Evolutionary conservation across 208 protist species (phyloP).

Genomic region (Willaertia magna): DNA sequence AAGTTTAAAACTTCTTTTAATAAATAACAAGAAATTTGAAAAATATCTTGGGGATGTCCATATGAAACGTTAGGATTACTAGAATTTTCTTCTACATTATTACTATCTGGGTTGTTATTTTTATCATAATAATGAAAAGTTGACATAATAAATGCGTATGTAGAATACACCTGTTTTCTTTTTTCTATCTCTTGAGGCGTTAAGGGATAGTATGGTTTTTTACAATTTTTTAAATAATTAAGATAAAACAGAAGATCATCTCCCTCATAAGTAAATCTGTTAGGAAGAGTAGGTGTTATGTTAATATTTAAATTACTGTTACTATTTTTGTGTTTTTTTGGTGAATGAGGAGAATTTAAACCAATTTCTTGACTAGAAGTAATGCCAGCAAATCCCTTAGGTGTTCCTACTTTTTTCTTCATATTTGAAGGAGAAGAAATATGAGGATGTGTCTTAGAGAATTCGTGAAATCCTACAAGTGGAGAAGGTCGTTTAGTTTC

Average conservation of each 20-base stretch:
- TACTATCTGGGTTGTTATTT: neutral
- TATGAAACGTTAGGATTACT: neutral
- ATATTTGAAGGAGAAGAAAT: no score
- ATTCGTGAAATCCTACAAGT: no score
- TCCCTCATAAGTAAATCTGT: neutral
- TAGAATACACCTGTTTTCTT: neutral
- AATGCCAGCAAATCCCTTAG: no score
- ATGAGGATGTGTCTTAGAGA: no score
- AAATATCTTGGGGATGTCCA: constrained; percentile 1
- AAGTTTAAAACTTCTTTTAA: neutral
- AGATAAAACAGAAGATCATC: neutral
- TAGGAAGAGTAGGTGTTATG: neutral
- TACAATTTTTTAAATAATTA: neutral
- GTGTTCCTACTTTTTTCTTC: no score
- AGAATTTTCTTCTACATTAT: no score
- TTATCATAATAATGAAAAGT: neutral
- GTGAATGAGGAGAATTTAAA: no score
- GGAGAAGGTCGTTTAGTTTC: no score
- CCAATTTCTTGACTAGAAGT: no score
- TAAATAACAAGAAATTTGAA: constrained; percentile 5
- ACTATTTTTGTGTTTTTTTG: no score
- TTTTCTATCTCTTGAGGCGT: neutral
- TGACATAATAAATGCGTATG: neutral
- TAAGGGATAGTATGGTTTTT: neutral
- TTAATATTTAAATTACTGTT: neutral